Evolutionary conservation across 2,329 filamentous ascomycete genomes (phyloP), one percentile per base, ranked within the genome.

Genomic region (Bipolaris bicolor): DNA sequence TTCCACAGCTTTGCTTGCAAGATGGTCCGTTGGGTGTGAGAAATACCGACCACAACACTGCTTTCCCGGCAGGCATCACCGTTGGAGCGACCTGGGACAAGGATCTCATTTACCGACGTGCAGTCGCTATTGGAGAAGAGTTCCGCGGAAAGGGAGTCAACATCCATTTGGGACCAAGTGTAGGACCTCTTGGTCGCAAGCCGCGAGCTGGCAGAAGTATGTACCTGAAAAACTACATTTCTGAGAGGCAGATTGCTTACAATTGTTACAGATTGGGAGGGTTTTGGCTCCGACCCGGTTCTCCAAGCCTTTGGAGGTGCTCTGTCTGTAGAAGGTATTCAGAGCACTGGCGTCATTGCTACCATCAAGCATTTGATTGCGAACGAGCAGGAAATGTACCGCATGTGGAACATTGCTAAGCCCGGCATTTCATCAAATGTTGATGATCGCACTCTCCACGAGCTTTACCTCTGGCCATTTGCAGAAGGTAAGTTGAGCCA

Each of bases 381-480:
- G 49, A 92, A 91, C 61, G 91, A 96, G 76, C 92, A 96, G 72
- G 79, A 81, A 60, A 68, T 76, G 61, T 80, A 84, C 68, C 62
- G 75, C 24, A 76, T 76, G 83, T 84, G 68, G 67, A 78, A 58
- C 53, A 60, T 70, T 3, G 63, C 72, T 31, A 73, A 76, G 46
- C 68, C 71, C 1, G 75, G 72, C 1, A 73, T 74, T 33, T 76
- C 73, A 5, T 76, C 75, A 45, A 95, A 96, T 67, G 85, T 96
- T 24, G 90, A 91, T 60, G 90, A 92, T 68, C 82, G 89, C 33
- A 88, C 89, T 0, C 74, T 91, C 62, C 90, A 92, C 70, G 90
- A 92, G 76, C 78, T 96, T 1, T 96, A 96, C 67, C 82, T 89
- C 0, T 96, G 91, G 91, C 92, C 92, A 0, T 96, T 96, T 71